A percentile compares a stretch with the other conserved stretches of the same genome.
Evolutionary conservation across 768 basidiomycete species (phyloP).

Genomic region (Dentipellis fragilis): DNA sequence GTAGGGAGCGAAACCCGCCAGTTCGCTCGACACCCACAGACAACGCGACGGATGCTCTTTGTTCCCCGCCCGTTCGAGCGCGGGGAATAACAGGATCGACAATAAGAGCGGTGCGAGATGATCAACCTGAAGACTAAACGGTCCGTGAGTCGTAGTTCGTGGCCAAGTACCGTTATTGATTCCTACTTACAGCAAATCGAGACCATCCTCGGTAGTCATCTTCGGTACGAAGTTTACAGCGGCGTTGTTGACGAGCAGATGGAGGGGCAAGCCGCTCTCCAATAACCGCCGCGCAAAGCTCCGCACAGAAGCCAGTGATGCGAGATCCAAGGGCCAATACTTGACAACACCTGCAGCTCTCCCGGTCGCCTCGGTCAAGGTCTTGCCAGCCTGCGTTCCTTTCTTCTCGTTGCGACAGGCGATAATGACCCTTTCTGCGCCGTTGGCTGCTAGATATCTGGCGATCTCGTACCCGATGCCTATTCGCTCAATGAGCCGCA

Average conservation of each 20-base stretch:
- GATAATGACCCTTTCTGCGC: neutral
- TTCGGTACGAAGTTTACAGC: neutral
- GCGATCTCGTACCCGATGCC: neutral
- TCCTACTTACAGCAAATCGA: neutral
- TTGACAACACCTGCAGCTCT: neutral
- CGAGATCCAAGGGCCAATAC: neutral
- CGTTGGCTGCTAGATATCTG: neutral
- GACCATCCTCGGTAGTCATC: neutral
- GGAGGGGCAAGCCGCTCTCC: neutral
- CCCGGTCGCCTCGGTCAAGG: neutral
- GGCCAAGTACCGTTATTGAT: neutral
- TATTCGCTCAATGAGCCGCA: neutral
- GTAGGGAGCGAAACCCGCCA: neutral
- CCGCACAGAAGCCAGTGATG: neutral
- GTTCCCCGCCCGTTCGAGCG: neutral
- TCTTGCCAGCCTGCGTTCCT: neutral
- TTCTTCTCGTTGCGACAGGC: neutral
- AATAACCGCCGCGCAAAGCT: neutral
- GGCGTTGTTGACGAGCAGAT: neutral
- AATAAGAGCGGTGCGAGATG: neutral
- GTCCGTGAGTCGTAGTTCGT: too few species aligned
- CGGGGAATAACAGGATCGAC: neutral
- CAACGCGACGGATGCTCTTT: neutral
- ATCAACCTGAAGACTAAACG: neutral
- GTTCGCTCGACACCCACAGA: neutral